Base-by-base conservation (phyloP, 2,329 filamentous ascomycete genomes). In the Calonectria pseudoturangicola region DNA sequence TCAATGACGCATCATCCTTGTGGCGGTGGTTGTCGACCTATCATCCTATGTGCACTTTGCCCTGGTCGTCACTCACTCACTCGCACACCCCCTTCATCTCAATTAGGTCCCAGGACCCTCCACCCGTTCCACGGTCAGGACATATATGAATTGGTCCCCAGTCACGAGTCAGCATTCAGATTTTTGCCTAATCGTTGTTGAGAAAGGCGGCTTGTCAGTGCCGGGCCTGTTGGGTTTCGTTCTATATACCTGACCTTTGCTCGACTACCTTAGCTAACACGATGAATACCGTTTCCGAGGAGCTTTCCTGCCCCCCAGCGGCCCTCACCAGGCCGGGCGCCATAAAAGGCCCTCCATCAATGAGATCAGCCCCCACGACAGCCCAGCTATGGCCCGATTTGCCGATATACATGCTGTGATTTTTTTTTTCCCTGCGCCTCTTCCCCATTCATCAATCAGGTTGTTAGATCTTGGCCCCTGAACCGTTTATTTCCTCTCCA, bases 181-280 rank as follows among this genome's bases (percentile, higher is more conserved):
- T 25, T 50, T 50, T 33, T 13, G 47, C 33, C 33, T 33, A 16
- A 28, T 65, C 47, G 28, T 43, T 68, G 36, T 72, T 58, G 58
- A 72, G 48, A 66, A 62, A 71, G 74, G 70, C 56, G 41, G 66
- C 71, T 79, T 70, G 76, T 79, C 75, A 79, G 74, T 77, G 63
- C 74, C 73, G 67, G 72, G 73, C 70, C 78, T 74, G 73, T 75
- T 79, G 51, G 66, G 72, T 69, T 73, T 77, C 71, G 73, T 70
- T 77, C 72, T 79, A 79, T 79, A 75, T 75, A 77, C 72, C 75
- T 74, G 72, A 66, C 65, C 71, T 70, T 36, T 63, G 56, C 71
- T 73, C 73, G 47, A 72, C 74, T 73, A 73, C 62, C 67, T 78
- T 73, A 60, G 66, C 68, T 75, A 74, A 76, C 68, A 73, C 51